Percentiles rank a stretch among this genome's conserved stretches.
phyloP scores from a whole-genome alignment of 106 monocot species.

The Dioscorea alata region DNA sequence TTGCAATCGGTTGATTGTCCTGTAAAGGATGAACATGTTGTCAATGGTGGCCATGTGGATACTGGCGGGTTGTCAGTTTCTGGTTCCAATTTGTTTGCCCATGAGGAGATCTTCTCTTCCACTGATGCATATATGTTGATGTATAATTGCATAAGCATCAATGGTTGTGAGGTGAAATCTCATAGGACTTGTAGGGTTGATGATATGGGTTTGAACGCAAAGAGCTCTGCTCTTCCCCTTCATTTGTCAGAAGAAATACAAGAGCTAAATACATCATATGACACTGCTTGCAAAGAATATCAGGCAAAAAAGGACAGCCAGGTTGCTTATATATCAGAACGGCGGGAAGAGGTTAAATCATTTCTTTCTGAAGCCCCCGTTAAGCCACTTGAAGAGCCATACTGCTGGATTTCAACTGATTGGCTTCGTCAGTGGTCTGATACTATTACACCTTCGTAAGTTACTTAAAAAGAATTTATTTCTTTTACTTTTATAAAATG shows the following conservation, averaged over 20 bases:
- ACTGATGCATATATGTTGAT: constrained; percentile 99
- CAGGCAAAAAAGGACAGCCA: constrained; percentile 57
- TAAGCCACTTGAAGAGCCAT: constrained; percentile 43
- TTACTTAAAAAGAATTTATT: background rate
- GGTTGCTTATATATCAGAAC: constrained; percentile 52
- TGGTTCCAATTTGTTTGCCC: background rate
- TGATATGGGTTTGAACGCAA: constrained; percentile 8
- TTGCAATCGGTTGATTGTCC: background rate
- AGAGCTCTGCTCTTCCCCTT: constrained; percentile 38
- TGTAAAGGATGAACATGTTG: constrained; percentile 13
- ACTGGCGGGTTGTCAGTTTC: background rate
- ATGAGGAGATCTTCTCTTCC: constrained; percentile 72
- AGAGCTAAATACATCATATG: constrained; percentile 53
- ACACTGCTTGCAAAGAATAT: constrained; percentile 62
- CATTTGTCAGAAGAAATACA: constrained; percentile 61
- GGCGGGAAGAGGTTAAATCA: constrained; percentile 69
- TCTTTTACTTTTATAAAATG: too few species aligned
- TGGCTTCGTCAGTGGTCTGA: constrained; percentile 98
- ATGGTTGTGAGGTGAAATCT: constrained; percentile 6
- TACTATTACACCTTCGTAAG: constrained; percentile 71
- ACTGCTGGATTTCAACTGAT: constrained; percentile 84
- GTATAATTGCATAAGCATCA: constrained; percentile 42
- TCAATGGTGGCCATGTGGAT: constrained; percentile 34
- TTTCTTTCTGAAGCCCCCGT: constrained; percentile 79
- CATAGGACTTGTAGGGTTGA: background rate